Evolutionary conservation across 768 basidiomycete genomes (phyloP), one percentile per base, ranked within the genome.

Genomic region (Chalciporus sphaerocephalus): DNA sequence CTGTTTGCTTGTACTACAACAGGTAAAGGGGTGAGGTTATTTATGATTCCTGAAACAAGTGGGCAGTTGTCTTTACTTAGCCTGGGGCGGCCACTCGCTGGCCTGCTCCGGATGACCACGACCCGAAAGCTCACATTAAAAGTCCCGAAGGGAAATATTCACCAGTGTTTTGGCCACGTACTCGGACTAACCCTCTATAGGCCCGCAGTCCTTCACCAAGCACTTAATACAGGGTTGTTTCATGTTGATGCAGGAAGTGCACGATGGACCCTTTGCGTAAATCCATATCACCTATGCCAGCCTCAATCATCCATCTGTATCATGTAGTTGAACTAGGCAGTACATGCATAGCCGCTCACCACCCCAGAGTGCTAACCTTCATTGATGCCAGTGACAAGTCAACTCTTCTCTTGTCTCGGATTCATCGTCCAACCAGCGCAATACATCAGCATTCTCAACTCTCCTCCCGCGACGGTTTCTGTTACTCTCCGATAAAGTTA

Each of bases 401-500:
- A 38, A 47, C 36, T n/a, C 5, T 38, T 2, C 25, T 40, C 54
- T 60, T 59, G 54, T 59, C 48, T 60, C 45, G 47, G 50, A n/a
- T n/a, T 44, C 57, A 38, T 59, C 51, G 46, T 51, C 54, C 47
- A 32, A 32, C 25, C 23, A 22, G 13, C 38, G 25, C 21, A 13
- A 22, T 32, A 8, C 27, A 17, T 24, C 7, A 30, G 8, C 22
- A 18, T 12, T n/a, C 12, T 23, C 33, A 10, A 15, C 27, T 17
- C 15, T 27, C 51, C 21, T 58, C 58, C 59, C 58, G 58, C 58
- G 58, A 59, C n/a, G 8, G 36, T 54, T 40, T 16, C 40, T 17
- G 27, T 8, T 28, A 5, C 32, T 49, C 16, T 36, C 15, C 18
- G 4, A 53, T n/a, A n/a, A n/a, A n/a, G n/a, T n/a, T n/a, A n/a